Conservation (phyloP, 2,329 filamentous ascomycete genomes). For the Diplocarpon rosae region DNA sequence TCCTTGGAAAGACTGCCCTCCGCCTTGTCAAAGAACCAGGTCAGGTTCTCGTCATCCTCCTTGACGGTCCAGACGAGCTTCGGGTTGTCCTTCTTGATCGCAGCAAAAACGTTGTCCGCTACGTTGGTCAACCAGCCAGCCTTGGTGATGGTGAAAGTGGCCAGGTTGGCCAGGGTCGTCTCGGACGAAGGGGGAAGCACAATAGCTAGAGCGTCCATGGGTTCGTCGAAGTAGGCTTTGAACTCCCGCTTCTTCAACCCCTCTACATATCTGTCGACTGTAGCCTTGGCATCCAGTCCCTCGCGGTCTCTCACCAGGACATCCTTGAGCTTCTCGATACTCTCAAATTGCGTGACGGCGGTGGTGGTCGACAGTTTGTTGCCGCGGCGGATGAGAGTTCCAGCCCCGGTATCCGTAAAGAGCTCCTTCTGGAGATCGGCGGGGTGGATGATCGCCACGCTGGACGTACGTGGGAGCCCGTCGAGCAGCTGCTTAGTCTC, state of each 20-base stretch:
- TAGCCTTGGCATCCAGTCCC: slow-evolving; percentile 69
- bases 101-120: slow-evolving; percentile 87
- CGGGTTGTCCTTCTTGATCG: slow-evolving; percentile 87
- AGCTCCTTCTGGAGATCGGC: slow-evolving; percentile 92
- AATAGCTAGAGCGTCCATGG: slow-evolving; percentile 84
- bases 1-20: slow-evolving; percentile 81
- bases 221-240: slow-evolving; percentile 88
- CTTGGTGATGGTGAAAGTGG: slow-evolving; percentile 88
- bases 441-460: slow-evolving; percentile 94
- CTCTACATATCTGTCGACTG: slow-evolving; percentile 78
- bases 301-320: slow-evolving; percentile 74
- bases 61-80: slow-evolving; percentile 94
- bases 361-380: slow-evolving; percentile 74
- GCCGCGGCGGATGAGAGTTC: slow-evolving; percentile 82
- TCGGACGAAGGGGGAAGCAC: slow-evolving; percentile 64
- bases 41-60: slow-evolving; percentile 89
- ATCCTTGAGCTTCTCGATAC: slow-evolving; percentile 67
- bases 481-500: slow-evolving; percentile 92
- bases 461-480: slow-evolving; percentile 80
- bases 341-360: slow-evolving; percentile 62
- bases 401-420: slow-evolving; percentile 91
- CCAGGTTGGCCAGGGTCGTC: slow-evolving; percentile 65
- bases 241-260: slow-evolving; percentile 68
- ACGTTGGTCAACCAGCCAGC: slow-evolving; percentile 90
- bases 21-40: slow-evolving; percentile 97